A percentile compares a stretch with the other conserved stretches of the same genome.
phyloP scores from a whole-genome alignment of 140 eudicot genomes.

The Cichorium intybus region DNA sequence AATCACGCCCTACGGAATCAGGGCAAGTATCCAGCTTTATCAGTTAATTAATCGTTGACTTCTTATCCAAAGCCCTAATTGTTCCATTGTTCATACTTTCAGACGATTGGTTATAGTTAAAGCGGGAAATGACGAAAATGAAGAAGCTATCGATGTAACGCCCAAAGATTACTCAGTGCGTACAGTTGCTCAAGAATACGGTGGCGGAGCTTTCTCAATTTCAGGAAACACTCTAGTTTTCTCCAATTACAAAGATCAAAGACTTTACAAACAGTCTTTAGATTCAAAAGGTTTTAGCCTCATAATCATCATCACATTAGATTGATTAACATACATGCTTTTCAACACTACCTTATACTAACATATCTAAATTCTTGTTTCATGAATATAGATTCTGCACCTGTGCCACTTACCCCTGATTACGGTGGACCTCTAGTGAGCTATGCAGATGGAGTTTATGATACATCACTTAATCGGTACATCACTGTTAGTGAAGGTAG shows the following conservation, averaged over 20 bases:
- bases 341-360: background rate
- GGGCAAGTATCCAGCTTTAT: constrained; percentile 44
- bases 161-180: constrained; percentile 88
- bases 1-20: constrained; percentile 85
- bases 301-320: background rate
- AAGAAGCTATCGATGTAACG: constrained; percentile 63
- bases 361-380: background rate
- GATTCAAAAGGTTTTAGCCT: constrained; percentile 50
- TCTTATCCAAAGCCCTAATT: background rate
- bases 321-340: background rate
- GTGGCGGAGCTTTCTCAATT: constrained; percentile 84
- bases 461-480: constrained; percentile 64
- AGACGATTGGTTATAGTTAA: constrained; percentile 78
- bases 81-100: constrained; percentile 7
- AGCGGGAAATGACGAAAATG: constrained; percentile 48
- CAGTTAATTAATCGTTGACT: background rate
- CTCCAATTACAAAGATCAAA: constrained; percentile 91
- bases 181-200: constrained; percentile 87
- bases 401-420: constrained; percentile 82
- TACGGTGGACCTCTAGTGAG: constrained; percentile 75
- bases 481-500: constrained; percentile 89
- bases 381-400: constrained; percentile 50
- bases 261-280: constrained; percentile 75
- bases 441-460: constrained; percentile 94
- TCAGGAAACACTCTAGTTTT: constrained; percentile 62